Conservation (phyloP, 306 rosid genomes). For the Abrus pulchellus region DNA sequence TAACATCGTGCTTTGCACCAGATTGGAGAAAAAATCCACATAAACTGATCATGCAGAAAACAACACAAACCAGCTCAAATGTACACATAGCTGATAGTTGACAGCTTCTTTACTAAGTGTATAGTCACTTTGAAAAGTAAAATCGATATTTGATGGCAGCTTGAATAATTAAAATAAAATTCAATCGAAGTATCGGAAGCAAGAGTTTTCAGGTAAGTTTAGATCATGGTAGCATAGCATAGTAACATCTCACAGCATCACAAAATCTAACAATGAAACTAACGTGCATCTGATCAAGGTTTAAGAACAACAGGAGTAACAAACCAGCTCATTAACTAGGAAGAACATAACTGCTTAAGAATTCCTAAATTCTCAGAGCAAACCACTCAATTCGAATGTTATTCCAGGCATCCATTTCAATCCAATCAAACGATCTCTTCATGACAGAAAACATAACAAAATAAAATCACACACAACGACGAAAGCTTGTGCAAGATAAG, state of each 20-base stretch:
- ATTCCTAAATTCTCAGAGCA: background rate
- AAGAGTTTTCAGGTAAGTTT: background rate
- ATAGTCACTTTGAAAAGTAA: background rate
- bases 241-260: background rate
- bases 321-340: conserved; percentile 24
- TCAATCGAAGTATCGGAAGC: conserved; percentile 1
- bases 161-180: background rate
- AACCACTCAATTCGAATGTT: conserved; percentile 24
- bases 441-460: background rate
- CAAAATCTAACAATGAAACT: conserved; percentile 7
- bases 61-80: conserved; percentile 9
- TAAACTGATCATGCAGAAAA: conserved; percentile 2
- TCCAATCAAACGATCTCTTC: conserved; percentile 30
- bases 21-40: background rate
- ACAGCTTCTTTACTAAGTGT: background rate
- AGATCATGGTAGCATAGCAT: conserved; percentile 30
- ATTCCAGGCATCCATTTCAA: conserved; percentile 25
- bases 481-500: background rate
- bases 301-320: background rate
- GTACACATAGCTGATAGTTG: background rate
- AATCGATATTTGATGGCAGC: background rate
- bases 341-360: conserved; percentile 11
- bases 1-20: background rate
- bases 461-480: conserved; percentile 11
- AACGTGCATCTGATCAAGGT: background rate